Base-by-base conservation (phyloP, 179 eudicot genomes). In the Patellifolia procumbens region DNA sequence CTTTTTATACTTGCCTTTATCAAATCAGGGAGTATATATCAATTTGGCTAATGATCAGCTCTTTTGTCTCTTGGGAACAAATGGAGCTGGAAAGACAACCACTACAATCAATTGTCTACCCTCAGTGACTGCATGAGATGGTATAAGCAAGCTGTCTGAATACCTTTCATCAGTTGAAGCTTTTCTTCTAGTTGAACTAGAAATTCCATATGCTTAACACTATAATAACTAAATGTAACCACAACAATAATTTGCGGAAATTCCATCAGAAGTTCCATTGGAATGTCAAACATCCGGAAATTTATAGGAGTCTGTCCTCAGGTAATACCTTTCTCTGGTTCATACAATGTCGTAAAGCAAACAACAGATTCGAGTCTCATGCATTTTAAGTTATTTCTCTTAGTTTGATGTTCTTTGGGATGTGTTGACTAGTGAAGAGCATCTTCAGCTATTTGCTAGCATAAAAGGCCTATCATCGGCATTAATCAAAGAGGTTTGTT, bases 41-140 rank as follows among this genome's bases (percentile, higher is more conserved):
- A 92, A 89, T 82, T 83, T 92, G 66, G 77, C 87, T 17, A 87
- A 86, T 73, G 94, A 94, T 82, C 97, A 94, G 75, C 84, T 92
- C 15, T 94, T 94, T 69, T 94, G 97, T 77, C 97, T 94, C 77
- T 85, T 92, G 77, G 97, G 98, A 70, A 91, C 98, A 32, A 94
- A 94, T 87, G 97, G 98, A 83, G 98, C 98, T 39, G 97, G 97
- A 53, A 94, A 94, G 84, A n/a, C n/a, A n/a, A 92, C 98, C 49
- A 92, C 97, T 43, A 79, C 86, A 17, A 92, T 94, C 58, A 90
- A 86, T 84, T 92, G 98, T 72, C 82, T 90, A 65, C 79, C 87
- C 55, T 88, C 98, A 10, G 91, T 90, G 49, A 94, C 96, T 2
- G 82, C 83, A 76, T 97, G 96, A 88, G 96, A 94, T 80, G 97